Conservation (phyloP, 345 rosid species). For the Populus deltoides region DNA sequence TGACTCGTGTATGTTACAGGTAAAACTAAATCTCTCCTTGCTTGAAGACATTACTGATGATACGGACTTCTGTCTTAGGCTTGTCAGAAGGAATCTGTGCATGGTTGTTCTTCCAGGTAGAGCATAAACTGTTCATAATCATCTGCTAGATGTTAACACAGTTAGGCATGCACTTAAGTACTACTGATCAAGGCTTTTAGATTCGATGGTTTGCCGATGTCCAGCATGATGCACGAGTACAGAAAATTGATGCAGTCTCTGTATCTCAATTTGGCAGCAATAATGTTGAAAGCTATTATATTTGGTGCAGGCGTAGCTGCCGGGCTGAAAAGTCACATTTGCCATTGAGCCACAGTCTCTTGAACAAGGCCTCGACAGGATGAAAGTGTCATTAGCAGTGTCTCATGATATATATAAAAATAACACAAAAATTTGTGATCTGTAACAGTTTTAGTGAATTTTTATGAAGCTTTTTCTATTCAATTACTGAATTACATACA, state of each 20-base stretch:
- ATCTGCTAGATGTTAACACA: not conserved
- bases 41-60: not conserved
- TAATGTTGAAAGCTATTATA: not conserved
- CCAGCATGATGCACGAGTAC: not conserved
- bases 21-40: not conserved
- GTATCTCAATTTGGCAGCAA: not conserved
- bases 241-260: not conserved
- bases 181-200: too few relatives aligned
- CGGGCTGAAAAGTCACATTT: slow-evolving; percentile 45
- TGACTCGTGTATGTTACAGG: not conserved
- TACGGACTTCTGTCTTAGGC: not conserved
- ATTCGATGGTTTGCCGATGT: not conserved
- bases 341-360: slow-evolving; percentile 37
- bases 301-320: slow-evolving; percentile 29
- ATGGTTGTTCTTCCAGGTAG: not conserved
- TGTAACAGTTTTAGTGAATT: too few relatives aligned
- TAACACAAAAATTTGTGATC: too few relatives aligned
- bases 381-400: slow-evolving; percentile 7
- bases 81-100: not conserved
- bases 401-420: too few relatives aligned
- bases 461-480: too few relatives aligned
- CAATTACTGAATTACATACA: too few relatives aligned
- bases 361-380: slow-evolving; percentile 39
- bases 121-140: not conserved
- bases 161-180: not conserved